Percentiles rank a stretch among this genome's conserved stretches.
Conservation (phyloP, 2,329 filamentous ascomycete species). For the Cylindrodendrum hubeiense region DNA sequence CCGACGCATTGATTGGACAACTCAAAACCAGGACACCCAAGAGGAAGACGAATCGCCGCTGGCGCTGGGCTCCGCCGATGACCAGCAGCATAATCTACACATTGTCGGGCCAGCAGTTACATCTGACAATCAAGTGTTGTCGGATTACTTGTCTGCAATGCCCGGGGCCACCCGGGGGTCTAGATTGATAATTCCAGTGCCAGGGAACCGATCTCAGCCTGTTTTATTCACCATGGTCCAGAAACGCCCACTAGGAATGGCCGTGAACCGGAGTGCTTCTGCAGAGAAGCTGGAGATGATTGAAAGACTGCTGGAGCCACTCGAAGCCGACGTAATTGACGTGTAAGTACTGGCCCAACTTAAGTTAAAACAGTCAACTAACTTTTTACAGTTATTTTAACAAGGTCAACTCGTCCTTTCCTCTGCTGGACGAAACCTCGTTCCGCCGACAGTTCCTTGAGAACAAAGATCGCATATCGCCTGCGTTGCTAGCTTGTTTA, state of each 20-base stretch:
- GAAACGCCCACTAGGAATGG: constrained; percentile 58
- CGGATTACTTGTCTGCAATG: constrained; percentile 64
- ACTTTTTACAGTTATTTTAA: constrained; percentile 35
- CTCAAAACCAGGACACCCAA: constrained; percentile 6
- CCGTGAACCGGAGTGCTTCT: constrained; percentile 52
- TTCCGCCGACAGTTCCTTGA: constrained; percentile 62
- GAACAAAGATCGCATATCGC: constrained; percentile 63
- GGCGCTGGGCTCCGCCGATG: constrained; percentile 49
- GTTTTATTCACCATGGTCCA: constrained; percentile 62
- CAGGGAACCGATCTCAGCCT: constrained; percentile 49
- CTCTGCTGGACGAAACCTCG: constrained; percentile 67
- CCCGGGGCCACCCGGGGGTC: constrained; percentile 45
- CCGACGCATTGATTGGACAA: constrained; percentile 1
- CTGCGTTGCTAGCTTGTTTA: constrained; percentile 67
- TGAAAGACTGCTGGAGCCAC: constrained; percentile 70
- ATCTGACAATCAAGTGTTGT: constrained; percentile 70
- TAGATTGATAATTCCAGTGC: constrained; percentile 47
- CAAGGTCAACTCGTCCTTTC: constrained; percentile 70
- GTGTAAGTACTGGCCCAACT: constrained; percentile 49
- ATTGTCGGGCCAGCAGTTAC: constrained; percentile 72
- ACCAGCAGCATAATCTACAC: constrained; percentile 58
- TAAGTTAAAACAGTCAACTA: constrained; percentile 9
- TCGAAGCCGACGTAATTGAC: constrained; percentile 62
- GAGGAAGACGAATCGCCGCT: constrained; percentile 44
- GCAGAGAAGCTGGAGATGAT: constrained; percentile 65